Conservation (phyloP, 768 basidiomycete genomes). For the Lactarius indigo region DNA sequence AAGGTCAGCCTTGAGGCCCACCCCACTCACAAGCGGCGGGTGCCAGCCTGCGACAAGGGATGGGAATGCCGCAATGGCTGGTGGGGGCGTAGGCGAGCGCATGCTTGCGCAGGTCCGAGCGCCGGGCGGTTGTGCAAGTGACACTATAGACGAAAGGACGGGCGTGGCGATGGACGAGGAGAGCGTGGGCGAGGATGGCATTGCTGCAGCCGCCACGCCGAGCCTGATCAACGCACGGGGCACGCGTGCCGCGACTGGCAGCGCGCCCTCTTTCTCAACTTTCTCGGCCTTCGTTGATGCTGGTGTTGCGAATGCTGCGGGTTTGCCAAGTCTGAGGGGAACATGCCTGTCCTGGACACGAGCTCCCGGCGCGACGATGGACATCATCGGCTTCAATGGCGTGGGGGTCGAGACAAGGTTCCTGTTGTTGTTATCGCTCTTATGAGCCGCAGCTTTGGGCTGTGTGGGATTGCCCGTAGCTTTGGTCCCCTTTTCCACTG, state of each 20-base stretch:
- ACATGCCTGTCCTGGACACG: neutral
- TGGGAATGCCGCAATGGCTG: slow-evolving; percentile 37
- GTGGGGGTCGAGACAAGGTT: neutral
- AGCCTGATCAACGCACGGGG: slow-evolving; percentile 8
- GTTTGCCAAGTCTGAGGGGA: neutral
- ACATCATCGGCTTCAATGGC: neutral
- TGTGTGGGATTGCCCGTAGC: neutral
- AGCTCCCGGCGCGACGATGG: neutral
- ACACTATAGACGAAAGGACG: slow-evolving; percentile 70
- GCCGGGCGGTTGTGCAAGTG: slow-evolving; percentile 52
- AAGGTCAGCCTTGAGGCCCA: slow-evolving; percentile 40
- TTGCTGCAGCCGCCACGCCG: slow-evolving; percentile 16
- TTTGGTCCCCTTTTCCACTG: slow-evolving; percentile 9
- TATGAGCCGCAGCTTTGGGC: neutral
- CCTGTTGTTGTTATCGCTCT: no score
- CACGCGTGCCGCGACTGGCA: neutral
- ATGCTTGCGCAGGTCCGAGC: slow-evolving; percentile 27
- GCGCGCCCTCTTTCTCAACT: slow-evolving; percentile 2
- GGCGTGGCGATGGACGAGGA: slow-evolving; percentile 73
- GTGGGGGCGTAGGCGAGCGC: slow-evolving; percentile 14
- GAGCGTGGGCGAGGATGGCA: slow-evolving; percentile 32
- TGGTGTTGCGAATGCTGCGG: neutral
- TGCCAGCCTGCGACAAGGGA: slow-evolving; percentile 15
- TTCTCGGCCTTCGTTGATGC: neutral
- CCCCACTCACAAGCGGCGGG: slow-evolving; percentile 5